phyloP scores from a whole-genome alignment of 495 filamentous ascomycete genomes.

The Wilcoxina mikolae region DNA sequence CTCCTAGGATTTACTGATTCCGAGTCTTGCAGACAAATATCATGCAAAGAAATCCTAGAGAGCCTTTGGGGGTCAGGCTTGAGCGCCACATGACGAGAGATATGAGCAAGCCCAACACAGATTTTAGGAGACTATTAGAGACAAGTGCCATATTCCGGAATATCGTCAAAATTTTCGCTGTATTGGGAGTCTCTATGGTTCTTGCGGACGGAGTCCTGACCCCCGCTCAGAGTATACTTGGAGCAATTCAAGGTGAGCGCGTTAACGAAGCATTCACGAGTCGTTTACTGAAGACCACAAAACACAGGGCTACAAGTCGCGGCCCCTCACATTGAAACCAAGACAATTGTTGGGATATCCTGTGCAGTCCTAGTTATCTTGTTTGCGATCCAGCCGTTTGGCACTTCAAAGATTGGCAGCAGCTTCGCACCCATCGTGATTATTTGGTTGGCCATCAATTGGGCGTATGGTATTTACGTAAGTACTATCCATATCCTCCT shows the following conservation, averaged over 20 bases:
- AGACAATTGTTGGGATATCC: constrained; percentile 48
- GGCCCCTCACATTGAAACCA: constrained; percentile 30
- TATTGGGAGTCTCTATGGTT: constrained; percentile 56
- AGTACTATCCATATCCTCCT: constrained; percentile 7
- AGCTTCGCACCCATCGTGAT: constrained; percentile 60
- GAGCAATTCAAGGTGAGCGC: constrained; percentile 47
- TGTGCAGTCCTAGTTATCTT: constrained; percentile 56
- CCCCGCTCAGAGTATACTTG: constrained; percentile 54
- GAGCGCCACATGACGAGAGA: constrained; percentile 44
- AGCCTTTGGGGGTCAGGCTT: constrained; percentile 38
- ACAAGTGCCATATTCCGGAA: constrained; percentile 37
- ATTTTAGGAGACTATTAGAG: constrained; percentile 44
- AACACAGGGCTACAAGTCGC: constrained; percentile 30
- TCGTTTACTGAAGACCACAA: neutral
- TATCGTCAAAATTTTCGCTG: constrained; percentile 50
- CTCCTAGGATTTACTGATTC: neutral
- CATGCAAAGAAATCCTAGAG: constrained; percentile 41
- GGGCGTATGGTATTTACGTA: constrained; percentile 51
- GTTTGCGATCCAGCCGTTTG: constrained; percentile 56
- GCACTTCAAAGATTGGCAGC: constrained; percentile 47
- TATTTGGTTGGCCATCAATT: constrained; percentile 56
- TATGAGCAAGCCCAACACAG: constrained; percentile 37
- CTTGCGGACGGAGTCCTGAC: constrained; percentile 56
- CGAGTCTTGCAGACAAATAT: constrained; percentile 30
- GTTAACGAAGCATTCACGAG: neutral